phyloP scores from a whole-genome alignment of 75 land plant species.

The Larix kaempferi region DNA sequence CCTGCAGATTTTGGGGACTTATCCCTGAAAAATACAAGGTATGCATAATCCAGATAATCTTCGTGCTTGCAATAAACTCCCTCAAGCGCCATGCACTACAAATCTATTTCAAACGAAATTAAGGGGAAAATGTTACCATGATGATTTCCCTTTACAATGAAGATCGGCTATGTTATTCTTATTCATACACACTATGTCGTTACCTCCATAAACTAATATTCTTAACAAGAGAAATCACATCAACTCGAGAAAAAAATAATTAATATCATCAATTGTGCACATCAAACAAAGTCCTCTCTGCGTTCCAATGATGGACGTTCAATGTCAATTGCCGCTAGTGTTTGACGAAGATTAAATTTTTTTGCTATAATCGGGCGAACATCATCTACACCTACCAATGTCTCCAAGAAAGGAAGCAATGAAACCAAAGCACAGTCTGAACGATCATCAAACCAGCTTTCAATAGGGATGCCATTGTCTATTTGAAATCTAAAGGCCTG shows the following conservation, averaged over 20 bases:
- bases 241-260: background rate
- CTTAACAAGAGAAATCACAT: background rate
- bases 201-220: background rate
- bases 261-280: background rate
- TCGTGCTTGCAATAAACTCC: background rate
- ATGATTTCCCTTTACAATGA: background rate
- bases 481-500: conserved; percentile 92
- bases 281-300: background rate
- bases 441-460: conserved; percentile 83
- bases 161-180: background rate
- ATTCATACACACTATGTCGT: background rate
- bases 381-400: conserved; percentile 65
- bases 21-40: background rate
- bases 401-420: conserved; percentile 81
- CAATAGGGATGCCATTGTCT: conserved; percentile 86
- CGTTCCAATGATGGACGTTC: conserved; percentile 5
- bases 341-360: conserved; percentile 66
- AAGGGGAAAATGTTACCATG: background rate
- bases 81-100: background rate
- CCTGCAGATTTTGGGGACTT: background rate
- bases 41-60: background rate
- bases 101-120: background rate
- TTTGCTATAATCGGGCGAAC: conserved; percentile 76
- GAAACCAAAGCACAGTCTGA: conserved; percentile 50
- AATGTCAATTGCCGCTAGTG: conserved; percentile 23